phyloP scores from a whole-genome alignment of 106 monocot species.

The Agapanthus africanus region DNA sequence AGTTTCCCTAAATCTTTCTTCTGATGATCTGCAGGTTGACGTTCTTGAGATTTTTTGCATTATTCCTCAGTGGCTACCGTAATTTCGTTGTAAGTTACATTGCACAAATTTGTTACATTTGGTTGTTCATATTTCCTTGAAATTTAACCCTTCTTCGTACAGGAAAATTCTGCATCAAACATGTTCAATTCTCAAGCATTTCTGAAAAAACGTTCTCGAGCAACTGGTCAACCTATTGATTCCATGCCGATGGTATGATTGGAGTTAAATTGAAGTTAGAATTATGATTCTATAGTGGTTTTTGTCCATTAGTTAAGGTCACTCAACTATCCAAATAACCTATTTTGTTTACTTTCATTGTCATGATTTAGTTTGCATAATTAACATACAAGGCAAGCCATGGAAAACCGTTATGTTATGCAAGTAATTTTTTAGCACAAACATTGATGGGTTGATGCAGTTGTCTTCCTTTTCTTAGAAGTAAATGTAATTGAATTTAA shows the following conservation, averaged over 20 bases:
- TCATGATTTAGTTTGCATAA: background rate
- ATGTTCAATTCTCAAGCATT: conserved; percentile 95
- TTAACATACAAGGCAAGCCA: background rate
- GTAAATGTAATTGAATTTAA: background rate
- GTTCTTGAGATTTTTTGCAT: conserved; percentile 87
- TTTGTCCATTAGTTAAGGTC: background rate
- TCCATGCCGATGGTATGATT: conserved; percentile 78
- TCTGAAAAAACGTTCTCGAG: conserved; percentile 90
- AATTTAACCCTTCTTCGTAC: background rate
- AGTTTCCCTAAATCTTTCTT: conserved; percentile 7
- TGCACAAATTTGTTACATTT: background rate
- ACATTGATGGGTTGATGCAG: too few species aligned
- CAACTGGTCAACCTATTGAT: conserved; percentile 72
- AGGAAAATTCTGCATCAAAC: conserved; percentile 69
- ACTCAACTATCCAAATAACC: background rate
- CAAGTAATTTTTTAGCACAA: too few species aligned
- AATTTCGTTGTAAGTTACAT: conserved; percentile 85
- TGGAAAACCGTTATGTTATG: background rate
- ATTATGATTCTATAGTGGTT: background rate
- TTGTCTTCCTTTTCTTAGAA: too few species aligned
- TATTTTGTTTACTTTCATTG: background rate
- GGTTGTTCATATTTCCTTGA: conserved; percentile 1
- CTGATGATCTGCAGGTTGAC: conserved; percentile 61
- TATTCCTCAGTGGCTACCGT: conserved; percentile 92
- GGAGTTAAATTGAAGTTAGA: background rate